Conservation (phyloP, 2,329 filamentous ascomycete species). For the Hymenoscyphus scutula region DNA sequence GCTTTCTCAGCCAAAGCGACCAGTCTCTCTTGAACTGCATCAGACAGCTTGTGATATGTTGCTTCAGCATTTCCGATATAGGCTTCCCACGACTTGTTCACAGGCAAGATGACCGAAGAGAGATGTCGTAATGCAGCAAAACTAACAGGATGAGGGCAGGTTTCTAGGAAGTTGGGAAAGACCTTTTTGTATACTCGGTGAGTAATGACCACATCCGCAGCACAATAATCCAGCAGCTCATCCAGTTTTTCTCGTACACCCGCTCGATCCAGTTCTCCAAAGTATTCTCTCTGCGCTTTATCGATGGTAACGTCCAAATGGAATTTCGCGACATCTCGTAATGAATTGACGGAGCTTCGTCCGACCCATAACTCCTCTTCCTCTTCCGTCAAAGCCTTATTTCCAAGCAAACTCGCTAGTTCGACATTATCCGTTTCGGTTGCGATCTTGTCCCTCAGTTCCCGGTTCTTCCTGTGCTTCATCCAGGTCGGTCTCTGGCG, state of each 20-base stretch:
- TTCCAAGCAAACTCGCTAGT: constrained; percentile 67
- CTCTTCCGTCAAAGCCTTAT: constrained; percentile 67
- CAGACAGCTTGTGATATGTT: constrained; percentile 74
- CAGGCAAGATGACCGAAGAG: constrained; percentile 88
- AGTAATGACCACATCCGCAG: constrained; percentile 88
- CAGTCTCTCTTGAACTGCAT: constrained; percentile 75
- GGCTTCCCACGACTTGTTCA: constrained; percentile 81
- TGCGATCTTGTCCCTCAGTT: constrained; percentile 76
- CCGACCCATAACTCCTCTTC: constrained; percentile 97
- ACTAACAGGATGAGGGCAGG: constrained; percentile 94
- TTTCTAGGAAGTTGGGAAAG: constrained; percentile 82
- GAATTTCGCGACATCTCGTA: constrained; percentile 94
- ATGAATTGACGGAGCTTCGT: constrained; percentile 88
- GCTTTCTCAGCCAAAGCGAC: constrained; percentile 73
- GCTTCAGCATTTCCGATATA: constrained; percentile 83
- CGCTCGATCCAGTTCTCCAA: constrained; percentile 74
- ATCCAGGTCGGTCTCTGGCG: constrained; percentile 95
- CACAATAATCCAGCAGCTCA: constrained; percentile 87
- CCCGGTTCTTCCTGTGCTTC: constrained; percentile 88
- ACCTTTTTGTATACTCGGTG: constrained; percentile 93
- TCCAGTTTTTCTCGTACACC: constrained; percentile 72
- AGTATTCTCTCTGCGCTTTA: constrained; percentile 82
- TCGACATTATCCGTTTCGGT: constrained; percentile 69
- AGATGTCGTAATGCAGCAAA: constrained; percentile 91
- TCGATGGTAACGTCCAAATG: constrained; percentile 90